Conservation (phyloP, 306 rosid genomes). For the Crotalaria pallida region DNA sequence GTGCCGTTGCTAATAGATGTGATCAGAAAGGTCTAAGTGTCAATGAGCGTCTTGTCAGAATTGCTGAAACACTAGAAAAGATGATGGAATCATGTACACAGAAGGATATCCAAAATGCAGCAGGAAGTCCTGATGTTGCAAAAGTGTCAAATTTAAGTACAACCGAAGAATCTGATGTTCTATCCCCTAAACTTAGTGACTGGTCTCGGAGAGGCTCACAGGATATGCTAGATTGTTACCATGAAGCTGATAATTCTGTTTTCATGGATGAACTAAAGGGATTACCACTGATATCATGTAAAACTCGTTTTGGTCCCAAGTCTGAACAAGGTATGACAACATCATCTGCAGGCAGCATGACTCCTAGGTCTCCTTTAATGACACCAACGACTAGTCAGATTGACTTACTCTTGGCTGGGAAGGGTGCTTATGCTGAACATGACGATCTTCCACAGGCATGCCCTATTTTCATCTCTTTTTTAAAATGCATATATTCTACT, state of each 20-base stretch:
- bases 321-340: constrained; percentile 99
- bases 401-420: constrained; percentile 90
- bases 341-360: constrained; percentile 98
- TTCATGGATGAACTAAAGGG: constrained; percentile 94
- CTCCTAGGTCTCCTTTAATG: constrained; percentile 95
- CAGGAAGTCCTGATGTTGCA: constrained; percentile 93
- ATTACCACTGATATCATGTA: constrained; percentile 88
- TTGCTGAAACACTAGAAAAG: constrained; percentile 84
- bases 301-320: constrained; percentile 97
- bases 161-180: constrained; percentile 87
- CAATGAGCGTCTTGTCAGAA: constrained; percentile 80
- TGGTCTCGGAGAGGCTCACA: constrained; percentile 97
- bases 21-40: constrained; percentile 89
- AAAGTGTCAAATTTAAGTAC: constrained; percentile 85
- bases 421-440: constrained; percentile 87
- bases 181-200: constrained; percentile 92
- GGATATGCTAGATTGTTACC: constrained; percentile 96
- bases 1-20: constrained; percentile 96
- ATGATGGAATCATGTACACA: constrained; percentile 70
- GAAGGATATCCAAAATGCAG: constrained; percentile 71
- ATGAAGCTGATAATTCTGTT: constrained; percentile 74
- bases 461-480: constrained; percentile 4
- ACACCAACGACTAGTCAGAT: constrained; percentile 94
- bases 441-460: constrained; percentile 93
- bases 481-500: not conserved